Percentiles rank a stretch among this genome's conserved stretches.
Evolutionary conservation across 176 grass and related monocot genomes (phyloP).

Genomic region (bread wheat (Triticum aestivum)): DNA sequence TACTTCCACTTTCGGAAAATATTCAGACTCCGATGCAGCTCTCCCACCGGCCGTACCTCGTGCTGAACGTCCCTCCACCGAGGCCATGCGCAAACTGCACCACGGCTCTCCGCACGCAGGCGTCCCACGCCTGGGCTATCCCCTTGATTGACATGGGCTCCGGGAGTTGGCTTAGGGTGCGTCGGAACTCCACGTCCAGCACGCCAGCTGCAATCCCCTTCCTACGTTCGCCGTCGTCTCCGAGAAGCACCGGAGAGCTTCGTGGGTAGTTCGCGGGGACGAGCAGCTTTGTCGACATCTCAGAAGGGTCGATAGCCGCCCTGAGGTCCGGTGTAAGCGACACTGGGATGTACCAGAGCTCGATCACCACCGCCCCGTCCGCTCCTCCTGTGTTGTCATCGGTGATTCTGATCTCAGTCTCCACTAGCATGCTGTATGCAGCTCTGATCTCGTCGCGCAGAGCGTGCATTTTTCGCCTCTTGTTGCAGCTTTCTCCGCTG

Average conservation of each 20-base stretch:
- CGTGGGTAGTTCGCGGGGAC: conserved; percentile 23
- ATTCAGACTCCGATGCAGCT: neutral
- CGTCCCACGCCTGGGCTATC: conserved; percentile 9
- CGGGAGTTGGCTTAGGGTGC: neutral
- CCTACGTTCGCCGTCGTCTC: neutral
- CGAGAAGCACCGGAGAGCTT: conserved; percentile 12
- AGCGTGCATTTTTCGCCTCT: conserved; percentile 15
- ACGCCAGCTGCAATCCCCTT: neutral
- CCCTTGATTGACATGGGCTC: conserved; percentile 16
- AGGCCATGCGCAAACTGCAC: neutral
- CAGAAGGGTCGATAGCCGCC: neutral
- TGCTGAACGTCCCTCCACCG: conserved; percentile 22
- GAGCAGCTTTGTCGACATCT: neutral
- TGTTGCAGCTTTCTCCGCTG: neutral
- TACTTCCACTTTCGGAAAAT: neutral
- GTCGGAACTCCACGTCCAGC: neutral
- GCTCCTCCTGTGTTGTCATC: neutral
- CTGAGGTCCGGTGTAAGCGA: neutral
- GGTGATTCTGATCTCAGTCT: conserved; percentile 12
- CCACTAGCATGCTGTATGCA: neutral
- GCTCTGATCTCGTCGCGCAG: conserved; percentile 16
- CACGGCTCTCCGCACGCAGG: neutral
- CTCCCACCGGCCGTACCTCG: neutral
- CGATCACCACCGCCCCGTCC: neutral
- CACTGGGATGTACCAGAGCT: neutral